These are phyloP conservation scores for Huiozyma naganishii DNA, from an alignment of 805 yeast genomes.

Conservation along the genomic window DNA sequence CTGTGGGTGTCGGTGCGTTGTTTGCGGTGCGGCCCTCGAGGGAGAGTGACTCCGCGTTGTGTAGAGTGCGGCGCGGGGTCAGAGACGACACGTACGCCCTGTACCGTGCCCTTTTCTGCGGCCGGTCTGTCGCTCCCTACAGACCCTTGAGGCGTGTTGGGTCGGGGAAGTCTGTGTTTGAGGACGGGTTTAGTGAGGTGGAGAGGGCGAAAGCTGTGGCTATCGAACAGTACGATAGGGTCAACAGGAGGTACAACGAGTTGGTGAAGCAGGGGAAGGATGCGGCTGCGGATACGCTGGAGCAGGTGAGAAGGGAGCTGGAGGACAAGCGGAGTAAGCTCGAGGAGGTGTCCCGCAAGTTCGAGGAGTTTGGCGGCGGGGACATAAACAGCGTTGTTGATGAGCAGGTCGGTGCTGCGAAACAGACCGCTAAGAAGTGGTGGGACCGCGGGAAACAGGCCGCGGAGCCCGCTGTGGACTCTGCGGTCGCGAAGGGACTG, in stretches of 20 bases:
- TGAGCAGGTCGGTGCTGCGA: conserved; percentile 7
- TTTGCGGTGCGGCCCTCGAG: no score
- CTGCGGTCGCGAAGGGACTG: conserved; percentile 29
- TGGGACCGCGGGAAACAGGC: conserved; percentile 5
- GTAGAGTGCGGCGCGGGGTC: neutral
- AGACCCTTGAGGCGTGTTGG: neutral
- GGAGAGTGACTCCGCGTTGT: neutral
- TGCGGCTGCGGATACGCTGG: conserved; percentile 6
- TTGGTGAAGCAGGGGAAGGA: conserved; percentile 6
- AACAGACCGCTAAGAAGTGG: neutral
- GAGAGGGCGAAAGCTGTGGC: conserved; percentile 23
- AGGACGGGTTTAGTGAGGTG: conserved; percentile 20
- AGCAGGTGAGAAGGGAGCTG: conserved; percentile 7
- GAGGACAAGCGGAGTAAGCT: conserved; percentile 10
- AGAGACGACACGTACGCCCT: neutral
- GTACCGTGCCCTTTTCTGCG: neutral
- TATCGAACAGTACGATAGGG: conserved; percentile 21
- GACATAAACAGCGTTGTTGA: conserved; percentile 22
- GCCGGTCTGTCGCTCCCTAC: neutral
- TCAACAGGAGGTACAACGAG: conserved; percentile 19
- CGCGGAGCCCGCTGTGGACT: conserved; percentile 11
- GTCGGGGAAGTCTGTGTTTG: conserved; percentile 16
- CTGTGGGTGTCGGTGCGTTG: neutral
- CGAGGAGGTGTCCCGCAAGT: conserved; percentile 12
- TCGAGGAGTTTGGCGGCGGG: conserved; percentile 5